Conservation (phyloP, 345 rosid species). For the Aquilaria yunnanensis region DNA sequence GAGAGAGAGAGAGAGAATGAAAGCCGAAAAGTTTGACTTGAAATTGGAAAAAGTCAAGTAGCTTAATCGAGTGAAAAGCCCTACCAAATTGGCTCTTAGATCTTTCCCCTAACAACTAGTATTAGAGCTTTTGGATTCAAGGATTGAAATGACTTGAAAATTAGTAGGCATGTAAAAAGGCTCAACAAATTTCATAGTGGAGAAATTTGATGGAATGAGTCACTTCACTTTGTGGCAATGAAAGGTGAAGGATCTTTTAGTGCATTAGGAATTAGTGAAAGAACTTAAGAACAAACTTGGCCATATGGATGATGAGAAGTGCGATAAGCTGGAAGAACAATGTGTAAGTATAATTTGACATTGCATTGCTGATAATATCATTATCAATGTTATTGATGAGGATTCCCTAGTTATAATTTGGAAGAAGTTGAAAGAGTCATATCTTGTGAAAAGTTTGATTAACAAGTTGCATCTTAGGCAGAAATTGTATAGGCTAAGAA, state of each 20-base stretch:
- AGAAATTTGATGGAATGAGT: background rate
- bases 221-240: background rate
- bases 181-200: background rate
- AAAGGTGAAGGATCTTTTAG: background rate
- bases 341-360: too few species aligned
- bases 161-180: too few species aligned
- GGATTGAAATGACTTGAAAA: background rate
- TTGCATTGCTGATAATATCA: too few species aligned
- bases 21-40: too few species aligned
- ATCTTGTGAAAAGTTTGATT: background rate
- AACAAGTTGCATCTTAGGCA: background rate
- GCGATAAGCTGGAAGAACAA: background rate
- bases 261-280: background rate
- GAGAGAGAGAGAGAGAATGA: too few species aligned
- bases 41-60: too few species aligned
- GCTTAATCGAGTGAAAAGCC: too few species aligned
- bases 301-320: background rate
- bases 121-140: background rate
- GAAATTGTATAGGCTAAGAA: background rate
- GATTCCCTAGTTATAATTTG: background rate
- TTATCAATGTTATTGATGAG: background rate
- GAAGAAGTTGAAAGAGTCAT: background rate
- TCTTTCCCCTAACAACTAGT: background rate
- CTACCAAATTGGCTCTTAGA: too few species aligned
- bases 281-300: background rate